Evolutionary conservation across 768 basidiomycete species (phyloP).

Genomic region (Sporobolomyces roseus): DNA sequence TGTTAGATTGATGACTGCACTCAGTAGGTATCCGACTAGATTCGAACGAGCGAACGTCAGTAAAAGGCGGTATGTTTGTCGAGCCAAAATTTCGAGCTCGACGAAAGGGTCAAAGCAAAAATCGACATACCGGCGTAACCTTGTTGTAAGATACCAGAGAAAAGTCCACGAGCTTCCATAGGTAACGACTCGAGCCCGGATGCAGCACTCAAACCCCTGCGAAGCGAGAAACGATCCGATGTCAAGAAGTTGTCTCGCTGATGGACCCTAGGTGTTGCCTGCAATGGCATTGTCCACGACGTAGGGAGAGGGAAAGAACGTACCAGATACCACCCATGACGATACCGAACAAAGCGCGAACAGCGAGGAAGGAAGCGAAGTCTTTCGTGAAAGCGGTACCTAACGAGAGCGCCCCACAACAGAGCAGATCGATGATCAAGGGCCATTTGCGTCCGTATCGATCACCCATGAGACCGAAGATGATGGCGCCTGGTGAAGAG

Average conservation of each 20-base stretch:
- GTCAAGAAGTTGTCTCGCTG: too few relatives aligned
- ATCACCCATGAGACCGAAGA: conserved; percentile 82
- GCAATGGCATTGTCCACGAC: too few relatives aligned
- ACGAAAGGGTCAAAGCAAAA: neutral
- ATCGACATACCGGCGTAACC: conserved; percentile 56
- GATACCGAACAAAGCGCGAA: conserved; percentile 59
- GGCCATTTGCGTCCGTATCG: conserved; percentile 94
- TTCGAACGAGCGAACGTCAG: too few relatives aligned
- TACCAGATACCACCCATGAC: conserved; percentile 38
- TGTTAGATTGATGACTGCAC: conserved; percentile 68
- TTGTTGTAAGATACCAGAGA: conserved; percentile 56
- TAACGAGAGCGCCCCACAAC: conserved; percentile 64
- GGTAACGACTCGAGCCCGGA: conserved; percentile 40
- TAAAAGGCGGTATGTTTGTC: neutral
- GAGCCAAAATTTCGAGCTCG: neutral
- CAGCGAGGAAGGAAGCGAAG: conserved; percentile 71
- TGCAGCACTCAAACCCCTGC: too few relatives aligned
- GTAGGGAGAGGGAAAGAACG: too few relatives aligned
- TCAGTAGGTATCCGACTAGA: conserved; percentile 60
- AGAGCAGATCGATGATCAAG: conserved; percentile 66
- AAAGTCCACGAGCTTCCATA: conserved; percentile 68
- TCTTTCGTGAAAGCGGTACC: conserved; percentile 75
- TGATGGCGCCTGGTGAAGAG: conserved; percentile 47
- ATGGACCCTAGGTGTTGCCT: too few relatives aligned
- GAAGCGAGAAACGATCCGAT: too few relatives aligned